Conservation (phyloP, 768 basidiomycete species). For the Dioszegia crocea region DNA sequence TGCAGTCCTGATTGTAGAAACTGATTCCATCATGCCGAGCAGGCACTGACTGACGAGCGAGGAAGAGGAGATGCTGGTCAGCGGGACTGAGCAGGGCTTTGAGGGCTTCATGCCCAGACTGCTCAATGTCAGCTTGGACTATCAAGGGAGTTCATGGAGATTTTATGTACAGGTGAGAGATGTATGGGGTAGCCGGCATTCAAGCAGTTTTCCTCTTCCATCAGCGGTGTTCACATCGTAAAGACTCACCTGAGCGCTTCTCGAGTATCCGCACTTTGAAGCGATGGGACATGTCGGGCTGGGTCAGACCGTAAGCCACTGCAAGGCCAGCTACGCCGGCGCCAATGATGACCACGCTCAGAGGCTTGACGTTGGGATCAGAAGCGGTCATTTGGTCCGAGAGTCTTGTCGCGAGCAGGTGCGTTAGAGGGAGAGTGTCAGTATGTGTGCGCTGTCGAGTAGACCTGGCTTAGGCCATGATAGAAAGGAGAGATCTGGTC, state of each 20-base stretch:
- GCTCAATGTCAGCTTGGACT: slow-evolving; percentile 7
- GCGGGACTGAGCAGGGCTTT: not conserved
- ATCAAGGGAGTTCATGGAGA: slow-evolving; percentile 14
- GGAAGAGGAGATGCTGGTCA: not conserved
- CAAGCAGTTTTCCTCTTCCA: not conserved
- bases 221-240: not conserved
- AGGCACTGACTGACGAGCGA: slow-evolving; percentile 5
- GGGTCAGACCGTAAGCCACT: slow-evolving; percentile 14
- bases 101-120: slow-evolving; percentile 9
- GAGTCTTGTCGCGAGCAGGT: not conserved
- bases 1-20: slow-evolving; percentile 4
- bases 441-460: not conserved
- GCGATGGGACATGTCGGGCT: not conserved
- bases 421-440: not conserved
- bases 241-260: slow-evolving; percentile 19
- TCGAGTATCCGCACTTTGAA: slow-evolving; percentile 18
- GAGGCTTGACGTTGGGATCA: not conserved
- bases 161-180: not conserved
- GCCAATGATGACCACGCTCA: slow-evolving; percentile 19
- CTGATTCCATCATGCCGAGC: slow-evolving; percentile 16
- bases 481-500: too few relatives aligned
- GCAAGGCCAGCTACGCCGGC: slow-evolving; percentile 28
- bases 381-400: not conserved
- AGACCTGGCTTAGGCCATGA: too few relatives aligned
- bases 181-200: not conserved